Percentiles rank a stretch among this genome's conserved stretches.
Evolutionary conservation across 2,329 filamentous ascomycete genomes (phyloP).

Genomic region (Zelopaecilomyces penicillatus): DNA sequence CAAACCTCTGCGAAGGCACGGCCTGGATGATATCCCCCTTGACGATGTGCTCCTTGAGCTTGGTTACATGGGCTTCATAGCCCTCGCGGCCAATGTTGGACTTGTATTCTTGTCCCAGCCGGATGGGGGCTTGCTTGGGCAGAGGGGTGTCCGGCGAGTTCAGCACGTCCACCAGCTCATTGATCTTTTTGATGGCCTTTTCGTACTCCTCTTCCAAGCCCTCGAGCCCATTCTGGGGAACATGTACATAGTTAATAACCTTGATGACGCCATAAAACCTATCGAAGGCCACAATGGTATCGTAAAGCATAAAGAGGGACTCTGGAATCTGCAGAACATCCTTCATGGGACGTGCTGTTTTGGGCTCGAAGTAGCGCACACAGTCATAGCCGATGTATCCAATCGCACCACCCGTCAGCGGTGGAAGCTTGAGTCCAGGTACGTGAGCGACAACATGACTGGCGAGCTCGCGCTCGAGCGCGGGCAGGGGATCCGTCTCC

Average conservation of each 20-base stretch:
- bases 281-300: conserved; percentile 90
- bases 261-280: conserved; percentile 90
- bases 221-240: conserved; percentile 44
- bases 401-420: conserved; percentile 83
- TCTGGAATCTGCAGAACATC: conserved; percentile 86
- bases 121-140: conserved; percentile 66
- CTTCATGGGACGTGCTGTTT: conserved; percentile 81
- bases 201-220: conserved; percentile 56
- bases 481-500: conserved; percentile 73
- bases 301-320: conserved; percentile 93
- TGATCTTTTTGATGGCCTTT: conserved; percentile 55
- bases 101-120: conserved; percentile 67
- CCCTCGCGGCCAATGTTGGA: conserved; percentile 87
- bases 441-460: conserved; percentile 74
- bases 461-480: conserved; percentile 71
- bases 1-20: conserved; percentile 88
- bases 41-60: conserved; percentile 82
- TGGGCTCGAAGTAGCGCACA: conserved; percentile 94
- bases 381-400: conserved; percentile 98
- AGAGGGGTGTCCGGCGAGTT: conserved; percentile 67
- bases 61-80: conserved; percentile 83
- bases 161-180: conserved; percentile 61
- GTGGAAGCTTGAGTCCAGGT: conserved; percentile 73
- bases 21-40: conserved; percentile 95
- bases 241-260: conserved; percentile 80